Evolutionary conservation across 495 filamentous ascomycete genomes (phyloP).

Genomic region (Pseudoneurospora amorphoporcata): DNA sequence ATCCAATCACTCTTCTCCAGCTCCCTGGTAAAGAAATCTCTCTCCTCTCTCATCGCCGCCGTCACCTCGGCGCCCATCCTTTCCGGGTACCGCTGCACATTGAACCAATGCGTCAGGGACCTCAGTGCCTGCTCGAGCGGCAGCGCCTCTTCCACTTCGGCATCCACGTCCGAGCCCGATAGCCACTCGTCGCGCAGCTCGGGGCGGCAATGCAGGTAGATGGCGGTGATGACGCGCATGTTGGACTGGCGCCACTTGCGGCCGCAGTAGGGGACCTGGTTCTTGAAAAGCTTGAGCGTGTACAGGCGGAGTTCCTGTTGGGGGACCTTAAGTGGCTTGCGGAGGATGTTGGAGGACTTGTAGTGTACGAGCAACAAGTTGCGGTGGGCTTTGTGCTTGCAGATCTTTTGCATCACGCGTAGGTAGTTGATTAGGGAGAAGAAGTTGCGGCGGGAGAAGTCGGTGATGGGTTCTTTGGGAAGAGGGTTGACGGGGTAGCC

Average conservation of each 20-base stretch:
- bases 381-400: conserved; percentile 86
- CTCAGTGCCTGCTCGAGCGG: conserved; percentile 84
- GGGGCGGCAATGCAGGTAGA: conserved; percentile 85
- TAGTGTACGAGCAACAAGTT: conserved; percentile 89
- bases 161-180: conserved; percentile 79
- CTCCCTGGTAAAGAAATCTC: conserved; percentile 84
- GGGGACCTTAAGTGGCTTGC: conserved; percentile 81
- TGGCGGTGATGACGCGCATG: conserved; percentile 96
- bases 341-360: conserved; percentile 80
- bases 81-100: conserved; percentile 69
- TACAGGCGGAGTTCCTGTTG: conserved; percentile 81
- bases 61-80: conserved; percentile 63
- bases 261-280: conserved; percentile 94
- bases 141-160: conserved; percentile 82
- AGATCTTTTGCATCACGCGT: conserved; percentile 93
- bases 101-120: conserved; percentile 85
- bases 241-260: conserved; percentile 97
- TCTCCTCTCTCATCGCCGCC: conserved; percentile 59
- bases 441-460: conserved; percentile 89
- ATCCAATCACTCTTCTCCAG: conserved; percentile 63
- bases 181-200: conserved; percentile 95
- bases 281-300: conserved; percentile 96
- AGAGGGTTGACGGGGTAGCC: conserved; percentile 56
- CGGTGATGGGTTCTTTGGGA: conserved; percentile 73
- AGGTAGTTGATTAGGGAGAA: conserved; percentile 88